A percentile compares a stretch with the other conserved stretches of the same genome.
These are phyloP conservation scores for Mitragyna speciosa DNA, from an alignment of 257 asterid genomes.

Conservation along the genomic window DNA sequence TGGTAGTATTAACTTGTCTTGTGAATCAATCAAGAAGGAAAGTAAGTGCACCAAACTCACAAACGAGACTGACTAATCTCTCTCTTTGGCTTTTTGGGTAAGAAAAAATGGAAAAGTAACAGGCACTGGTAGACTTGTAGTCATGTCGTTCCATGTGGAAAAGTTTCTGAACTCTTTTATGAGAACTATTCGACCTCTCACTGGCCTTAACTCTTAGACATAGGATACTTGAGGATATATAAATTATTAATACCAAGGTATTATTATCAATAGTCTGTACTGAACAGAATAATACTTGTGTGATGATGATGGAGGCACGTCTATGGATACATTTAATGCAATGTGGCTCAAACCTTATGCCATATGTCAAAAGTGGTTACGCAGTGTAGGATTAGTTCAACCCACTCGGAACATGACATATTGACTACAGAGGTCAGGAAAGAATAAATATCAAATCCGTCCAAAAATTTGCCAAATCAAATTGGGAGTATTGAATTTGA, in stretches of 20 bases:
- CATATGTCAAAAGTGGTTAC: neutral
- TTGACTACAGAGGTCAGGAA: too few species aligned
- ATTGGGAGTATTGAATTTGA: neutral
- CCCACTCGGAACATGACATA: too few species aligned
- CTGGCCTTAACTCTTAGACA: too few species aligned
- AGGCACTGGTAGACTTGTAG: too few species aligned
- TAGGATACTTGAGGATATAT: too few species aligned
- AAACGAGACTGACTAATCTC: neutral
- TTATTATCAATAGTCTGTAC: too few species aligned
- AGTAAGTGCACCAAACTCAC: neutral
- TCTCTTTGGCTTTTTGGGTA: neutral
- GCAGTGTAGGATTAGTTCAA: too few species aligned
- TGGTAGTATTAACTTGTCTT: neutral
- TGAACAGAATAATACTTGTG: neutral
- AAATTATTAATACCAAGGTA: too few species aligned
- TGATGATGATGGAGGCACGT: neutral
- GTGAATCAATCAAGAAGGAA: constrained; percentile 1
- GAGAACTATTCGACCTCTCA: too few species aligned
- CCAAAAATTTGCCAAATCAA: neutral
- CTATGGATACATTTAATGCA: neutral
- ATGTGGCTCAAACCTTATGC: neutral
- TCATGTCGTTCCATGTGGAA: too few species aligned
- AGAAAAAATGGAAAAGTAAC: neutral
- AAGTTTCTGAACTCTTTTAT: too few species aligned
- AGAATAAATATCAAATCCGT: neutral